Evolutionary conservation across 208 protist species (phyloP).

Genomic region (Leishmania amazonensis): DNA sequence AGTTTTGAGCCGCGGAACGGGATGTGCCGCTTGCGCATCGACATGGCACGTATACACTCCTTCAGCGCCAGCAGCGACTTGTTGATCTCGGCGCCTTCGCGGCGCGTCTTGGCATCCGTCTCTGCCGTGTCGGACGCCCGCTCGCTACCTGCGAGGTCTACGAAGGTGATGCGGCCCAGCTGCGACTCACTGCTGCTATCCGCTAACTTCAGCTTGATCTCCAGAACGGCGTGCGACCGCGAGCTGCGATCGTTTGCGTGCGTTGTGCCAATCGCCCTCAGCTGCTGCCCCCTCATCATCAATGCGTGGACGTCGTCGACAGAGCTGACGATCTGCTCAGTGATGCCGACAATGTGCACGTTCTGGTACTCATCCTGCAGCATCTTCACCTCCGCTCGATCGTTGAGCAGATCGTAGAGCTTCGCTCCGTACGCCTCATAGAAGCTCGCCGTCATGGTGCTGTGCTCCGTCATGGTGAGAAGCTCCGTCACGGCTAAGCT

Average conservation of each 20-base stretch:
- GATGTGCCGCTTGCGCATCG: conserved; percentile 89
- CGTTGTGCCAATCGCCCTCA: conserved; percentile 82
- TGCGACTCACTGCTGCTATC: conserved; percentile 26
- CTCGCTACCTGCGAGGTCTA: conserved; percentile 99
- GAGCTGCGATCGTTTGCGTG: conserved; percentile 87
- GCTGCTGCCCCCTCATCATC: conserved; percentile 79
- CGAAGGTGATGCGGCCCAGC: conserved; percentile 95
- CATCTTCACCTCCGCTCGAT: conserved; percentile 80
- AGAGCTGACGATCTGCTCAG: conserved; percentile 68
- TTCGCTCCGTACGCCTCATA: conserved; percentile 96
- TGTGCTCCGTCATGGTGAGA: conserved; percentile 60
- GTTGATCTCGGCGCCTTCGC: conserved; percentile 97
- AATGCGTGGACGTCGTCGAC: conserved; percentile 74
- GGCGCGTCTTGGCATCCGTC: conserved; percentile 86
- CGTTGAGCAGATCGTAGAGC: conserved; percentile 95
- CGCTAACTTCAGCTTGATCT: conserved; percentile 63
- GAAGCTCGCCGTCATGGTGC: conserved; percentile 78
- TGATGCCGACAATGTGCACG: conserved; percentile 92
- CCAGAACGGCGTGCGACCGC: conserved; percentile 84
- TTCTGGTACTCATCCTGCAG: conserved; percentile 93
- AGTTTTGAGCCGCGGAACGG: conserved; percentile 97
- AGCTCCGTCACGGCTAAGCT: conserved; percentile 92
- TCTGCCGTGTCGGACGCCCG: conserved; percentile 92
- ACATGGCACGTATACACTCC: conserved; percentile 97
- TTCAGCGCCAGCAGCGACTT: conserved; percentile 97